These are phyloP conservation scores for Dictyostelium brefeldianum DNA, from an alignment of 78 protist species.

Conservation along the genomic window DNA sequence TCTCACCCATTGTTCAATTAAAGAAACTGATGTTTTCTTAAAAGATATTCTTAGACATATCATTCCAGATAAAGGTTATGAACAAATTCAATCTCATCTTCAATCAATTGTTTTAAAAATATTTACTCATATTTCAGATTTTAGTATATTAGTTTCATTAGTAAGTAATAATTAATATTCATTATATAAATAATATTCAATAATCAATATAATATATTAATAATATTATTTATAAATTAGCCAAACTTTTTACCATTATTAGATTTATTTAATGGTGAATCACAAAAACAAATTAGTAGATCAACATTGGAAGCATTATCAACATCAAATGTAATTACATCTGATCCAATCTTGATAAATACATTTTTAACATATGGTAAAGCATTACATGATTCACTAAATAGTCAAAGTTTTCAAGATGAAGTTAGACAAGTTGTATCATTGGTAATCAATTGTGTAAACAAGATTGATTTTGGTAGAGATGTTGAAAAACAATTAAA, in stretches of 20 bases:
- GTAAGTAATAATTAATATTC: slow-evolving; percentile 22
- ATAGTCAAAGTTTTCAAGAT: slow-evolving; percentile 81
- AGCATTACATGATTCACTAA: slow-evolving; percentile 89
- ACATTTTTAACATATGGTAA: slow-evolving; percentile 83
- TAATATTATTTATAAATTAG: neutral
- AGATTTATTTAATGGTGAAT: slow-evolving; percentile 88
- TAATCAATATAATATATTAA: neutral
- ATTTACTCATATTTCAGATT: slow-evolving; percentile 70
- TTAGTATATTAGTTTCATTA: slow-evolving; percentile 64
- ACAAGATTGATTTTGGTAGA: slow-evolving; percentile 84
- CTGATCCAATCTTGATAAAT: slow-evolving; percentile 84
- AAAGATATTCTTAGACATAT: slow-evolving; percentile 80
- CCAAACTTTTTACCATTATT: slow-evolving; percentile 87
- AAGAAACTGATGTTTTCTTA: slow-evolving; percentile 78
- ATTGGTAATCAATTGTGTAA: slow-evolving; percentile 77
- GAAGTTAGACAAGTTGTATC: slow-evolving; percentile 86
- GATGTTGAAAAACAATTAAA: slow-evolving; percentile 89
- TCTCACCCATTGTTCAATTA: slow-evolving; percentile 87
- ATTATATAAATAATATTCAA: neutral
- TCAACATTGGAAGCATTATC: slow-evolving; percentile 81
- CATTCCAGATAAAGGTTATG: slow-evolving; percentile 77
- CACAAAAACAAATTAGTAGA: slow-evolving; percentile 80
- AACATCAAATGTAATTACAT: slow-evolving; percentile 20
- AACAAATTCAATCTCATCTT: slow-evolving; percentile 73
- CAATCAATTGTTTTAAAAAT: slow-evolving; percentile 86